phyloP scores from a whole-genome alignment of 305 asterid genomes.

The Fraxinus albicans region DNA sequence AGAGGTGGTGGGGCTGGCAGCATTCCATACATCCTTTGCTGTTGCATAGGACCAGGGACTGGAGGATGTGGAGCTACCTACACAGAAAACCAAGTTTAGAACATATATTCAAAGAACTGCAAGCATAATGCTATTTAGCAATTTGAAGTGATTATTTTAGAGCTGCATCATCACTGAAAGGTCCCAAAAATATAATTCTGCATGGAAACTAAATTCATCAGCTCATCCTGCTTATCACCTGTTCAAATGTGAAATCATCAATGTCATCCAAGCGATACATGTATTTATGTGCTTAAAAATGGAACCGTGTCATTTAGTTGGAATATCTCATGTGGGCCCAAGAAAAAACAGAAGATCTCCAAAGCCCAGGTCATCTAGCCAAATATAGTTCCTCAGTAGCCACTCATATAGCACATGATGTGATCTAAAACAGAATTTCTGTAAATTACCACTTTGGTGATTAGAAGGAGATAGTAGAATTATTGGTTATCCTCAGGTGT shows the following conservation, averaged over 20 bases:
- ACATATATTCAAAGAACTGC: not conserved
- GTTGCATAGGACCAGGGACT: constrained; percentile 59
- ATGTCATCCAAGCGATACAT: not conserved
- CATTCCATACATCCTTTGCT: constrained; percentile 75
- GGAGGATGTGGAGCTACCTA: constrained; percentile 72
- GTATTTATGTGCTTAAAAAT: not conserved
- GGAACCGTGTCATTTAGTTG: not conserved
- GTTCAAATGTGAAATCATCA: constrained; percentile 1
- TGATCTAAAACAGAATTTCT: not conserved
- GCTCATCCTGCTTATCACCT: not conserved
- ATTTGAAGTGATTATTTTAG: not conserved
- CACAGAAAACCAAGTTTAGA: constrained; percentile 25
- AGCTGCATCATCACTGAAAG: not conserved
- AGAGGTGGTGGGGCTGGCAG: constrained; percentile 47
- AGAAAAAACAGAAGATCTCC: not conserved
- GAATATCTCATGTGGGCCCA: not conserved
- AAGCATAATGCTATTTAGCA: not conserved
- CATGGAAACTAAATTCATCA: not conserved
- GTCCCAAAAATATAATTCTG: not conserved
- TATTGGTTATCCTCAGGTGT: not conserved
- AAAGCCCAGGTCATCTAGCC: not conserved
- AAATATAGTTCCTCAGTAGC: not conserved
- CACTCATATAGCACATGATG: not conserved
- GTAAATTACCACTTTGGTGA: not conserved
- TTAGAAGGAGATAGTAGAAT: not conserved